phyloP scores from a whole-genome alignment of 306 rosid genomes.

The Acacia confusa region DNA sequence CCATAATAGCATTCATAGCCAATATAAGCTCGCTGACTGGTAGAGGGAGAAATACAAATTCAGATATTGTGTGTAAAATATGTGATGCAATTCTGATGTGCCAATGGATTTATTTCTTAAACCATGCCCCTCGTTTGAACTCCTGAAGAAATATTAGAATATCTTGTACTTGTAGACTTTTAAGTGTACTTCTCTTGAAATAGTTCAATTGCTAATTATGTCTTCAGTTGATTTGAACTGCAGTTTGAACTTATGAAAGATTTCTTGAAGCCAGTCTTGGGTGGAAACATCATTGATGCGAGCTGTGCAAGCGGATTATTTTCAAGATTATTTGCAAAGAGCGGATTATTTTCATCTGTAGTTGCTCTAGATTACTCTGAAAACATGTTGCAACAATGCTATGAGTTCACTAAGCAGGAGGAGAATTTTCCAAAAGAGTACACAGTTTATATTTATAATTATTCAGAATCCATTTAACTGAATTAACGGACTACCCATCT shows the following conservation, averaged over 20 bases:
- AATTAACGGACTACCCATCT: neutral
- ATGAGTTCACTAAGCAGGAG: slow-evolving; percentile 79
- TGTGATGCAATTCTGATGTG: slow-evolving; percentile 19
- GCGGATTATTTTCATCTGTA: slow-evolving; percentile 75
- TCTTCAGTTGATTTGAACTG: slow-evolving; percentile 40
- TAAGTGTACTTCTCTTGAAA: neutral
- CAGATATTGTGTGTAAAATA: slow-evolving; percentile 23
- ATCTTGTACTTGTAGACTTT: slow-evolving; percentile 16
- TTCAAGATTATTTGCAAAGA: slow-evolving; percentile 87
- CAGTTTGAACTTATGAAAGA: slow-evolving; percentile 79
- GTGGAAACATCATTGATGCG: slow-evolving; percentile 89
- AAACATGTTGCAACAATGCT: slow-evolving; percentile 85
- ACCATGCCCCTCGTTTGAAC: neutral
- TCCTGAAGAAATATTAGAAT: slow-evolving; percentile 15
- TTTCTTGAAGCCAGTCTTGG: slow-evolving; percentile 71
- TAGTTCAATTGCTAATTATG: neutral
- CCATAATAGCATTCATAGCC: slow-evolving; percentile 12
- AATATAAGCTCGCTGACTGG: slow-evolving; percentile 9
- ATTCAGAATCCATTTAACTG: slow-evolving; percentile 21
- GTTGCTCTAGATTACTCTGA: slow-evolving; percentile 95
- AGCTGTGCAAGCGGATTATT: slow-evolving; percentile 94
- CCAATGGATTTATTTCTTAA: slow-evolving; percentile 10
- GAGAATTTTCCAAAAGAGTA: slow-evolving; percentile 82
- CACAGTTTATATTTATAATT: slow-evolving; percentile 26
- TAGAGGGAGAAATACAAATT: neutral